phyloP scores from a whole-genome alignment of 306 rosid genomes.

The Sesbania bispinosa region DNA sequence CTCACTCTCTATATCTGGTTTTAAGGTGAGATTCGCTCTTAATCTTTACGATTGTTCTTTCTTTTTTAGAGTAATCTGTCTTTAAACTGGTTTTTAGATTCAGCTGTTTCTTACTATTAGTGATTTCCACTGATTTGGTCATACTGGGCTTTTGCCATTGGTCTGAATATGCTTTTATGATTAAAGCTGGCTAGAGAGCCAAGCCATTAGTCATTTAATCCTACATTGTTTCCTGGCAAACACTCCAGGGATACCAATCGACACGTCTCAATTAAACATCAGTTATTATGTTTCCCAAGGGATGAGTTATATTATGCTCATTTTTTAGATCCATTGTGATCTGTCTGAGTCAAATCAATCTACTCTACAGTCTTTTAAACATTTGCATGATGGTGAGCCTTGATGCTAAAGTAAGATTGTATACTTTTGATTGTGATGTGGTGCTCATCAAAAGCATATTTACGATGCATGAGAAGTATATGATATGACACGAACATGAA shows the following conservation, averaged over 20 bases:
- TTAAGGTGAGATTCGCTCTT: conserved; percentile 52
- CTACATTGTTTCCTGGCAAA: background rate
- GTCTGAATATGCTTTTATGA: too few relatives aligned
- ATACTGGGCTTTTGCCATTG: background rate
- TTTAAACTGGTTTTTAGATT: background rate
- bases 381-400: background rate
- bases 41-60: background rate
- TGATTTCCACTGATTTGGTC: background rate
- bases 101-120: conserved; percentile 6
- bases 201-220: background rate
- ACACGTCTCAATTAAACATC: too few relatives aligned
- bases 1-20: conserved; percentile 67
- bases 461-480: too few relatives aligned
- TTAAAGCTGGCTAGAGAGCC: too few relatives aligned
- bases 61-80: conserved; percentile 3
- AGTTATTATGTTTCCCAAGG: too few relatives aligned
- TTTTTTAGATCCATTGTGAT: background rate
- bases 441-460: too few relatives aligned
- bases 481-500: too few relatives aligned
- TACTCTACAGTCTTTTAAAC: background rate
- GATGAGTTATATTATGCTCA: background rate
- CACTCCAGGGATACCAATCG: background rate
- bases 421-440: too few relatives aligned
- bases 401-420: too few relatives aligned
- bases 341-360: background rate